Evolutionary conservation across 257 asterid genomes (phyloP).

Genomic region (Ilex aquifolium): DNA sequence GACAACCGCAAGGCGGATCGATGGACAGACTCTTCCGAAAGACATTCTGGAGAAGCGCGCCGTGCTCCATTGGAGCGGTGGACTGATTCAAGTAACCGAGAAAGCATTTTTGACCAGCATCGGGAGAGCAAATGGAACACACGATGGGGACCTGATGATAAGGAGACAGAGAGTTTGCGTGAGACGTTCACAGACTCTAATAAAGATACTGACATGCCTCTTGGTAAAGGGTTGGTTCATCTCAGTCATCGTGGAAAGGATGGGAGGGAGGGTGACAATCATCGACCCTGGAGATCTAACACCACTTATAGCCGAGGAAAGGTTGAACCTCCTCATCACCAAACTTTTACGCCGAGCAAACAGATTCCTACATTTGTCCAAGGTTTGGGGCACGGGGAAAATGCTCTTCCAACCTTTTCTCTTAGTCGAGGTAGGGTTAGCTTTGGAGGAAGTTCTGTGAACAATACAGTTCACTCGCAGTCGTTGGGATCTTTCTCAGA

Average conservation of each 20-base stretch:
- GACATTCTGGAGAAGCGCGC: constrained; percentile 62
- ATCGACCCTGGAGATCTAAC: constrained; percentile 82
- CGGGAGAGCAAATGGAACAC: constrained; percentile 92
- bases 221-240: constrained; percentile 52
- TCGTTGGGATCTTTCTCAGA: constrained; percentile 42
- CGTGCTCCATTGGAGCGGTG: constrained; percentile 69
- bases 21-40: constrained; percentile 68
- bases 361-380: constrained; percentile 51
- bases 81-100: constrained; percentile 71
- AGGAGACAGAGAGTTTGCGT: constrained; percentile 42
- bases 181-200: constrained; percentile 70
- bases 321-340: constrained; percentile 59
- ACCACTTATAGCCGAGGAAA: constrained; percentile 70
- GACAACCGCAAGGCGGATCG: constrained; percentile 68
- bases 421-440: constrained; percentile 62
- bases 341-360: constrained; percentile 47
- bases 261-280: constrained; percentile 67
- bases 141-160: constrained; percentile 89
- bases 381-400: constrained; percentile 82
- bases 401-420: constrained; percentile 37
- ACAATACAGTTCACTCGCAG: constrained; percentile 33
- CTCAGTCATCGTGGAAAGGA: constrained; percentile 61
- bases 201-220: constrained; percentile 48
- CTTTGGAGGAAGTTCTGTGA: constrained; percentile 33
- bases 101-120: constrained; percentile 66